These are phyloP conservation scores for Pythium guiyangense DNA, from an alignment of 352 stramenopile genomes.

Conservation along the genomic window DNA sequence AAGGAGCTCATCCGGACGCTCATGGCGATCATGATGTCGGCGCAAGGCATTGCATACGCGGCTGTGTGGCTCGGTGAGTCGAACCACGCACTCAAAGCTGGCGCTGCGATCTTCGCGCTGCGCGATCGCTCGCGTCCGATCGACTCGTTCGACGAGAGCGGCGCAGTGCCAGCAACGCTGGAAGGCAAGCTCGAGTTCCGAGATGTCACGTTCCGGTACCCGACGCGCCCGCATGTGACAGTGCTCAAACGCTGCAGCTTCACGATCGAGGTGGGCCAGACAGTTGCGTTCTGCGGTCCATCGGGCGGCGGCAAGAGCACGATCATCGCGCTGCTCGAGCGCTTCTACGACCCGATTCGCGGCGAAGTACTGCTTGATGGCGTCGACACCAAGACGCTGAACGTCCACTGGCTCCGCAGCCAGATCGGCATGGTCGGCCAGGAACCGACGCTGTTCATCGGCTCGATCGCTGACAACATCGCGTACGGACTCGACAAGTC, in stretches of 20 bases:
- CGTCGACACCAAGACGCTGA: constrained; percentile 13
- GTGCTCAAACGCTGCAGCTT: constrained; percentile 19
- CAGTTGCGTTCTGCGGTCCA: constrained; percentile 21
- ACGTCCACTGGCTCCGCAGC: constrained; percentile 21
- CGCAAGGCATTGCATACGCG: constrained; percentile 24
- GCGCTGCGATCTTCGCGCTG: constrained; percentile 6
- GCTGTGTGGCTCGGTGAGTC: constrained; percentile 21
- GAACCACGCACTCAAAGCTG: constrained; percentile 22
- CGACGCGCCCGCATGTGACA: constrained; percentile 15
- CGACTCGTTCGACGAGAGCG: constrained; percentile 7
- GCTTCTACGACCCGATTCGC: constrained; percentile 4
- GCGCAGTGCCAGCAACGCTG: constrained; percentile 1
- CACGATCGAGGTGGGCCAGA: constrained; percentile 18
- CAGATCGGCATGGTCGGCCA: constrained; percentile 41
- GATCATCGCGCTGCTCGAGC: no score
- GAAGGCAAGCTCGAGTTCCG: constrained; percentile 19
- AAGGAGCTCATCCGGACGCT: constrained; percentile 39
- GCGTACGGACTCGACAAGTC: constrained; percentile 28
- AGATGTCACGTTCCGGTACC: constrained; percentile 21
- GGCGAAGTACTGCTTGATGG: constrained; percentile 21
- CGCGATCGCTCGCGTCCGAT: not conserved
- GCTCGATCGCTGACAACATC: constrained; percentile 44
- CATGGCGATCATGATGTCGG: constrained; percentile 51
- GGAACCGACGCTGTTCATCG: constrained; percentile 58
- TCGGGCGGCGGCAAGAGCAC: constrained; percentile 28